A percentile compares a stretch with the other conserved stretches of the same genome.
Conservation (phyloP, 2,329 filamentous ascomycete species). For the Fusarium secorum region DNA sequence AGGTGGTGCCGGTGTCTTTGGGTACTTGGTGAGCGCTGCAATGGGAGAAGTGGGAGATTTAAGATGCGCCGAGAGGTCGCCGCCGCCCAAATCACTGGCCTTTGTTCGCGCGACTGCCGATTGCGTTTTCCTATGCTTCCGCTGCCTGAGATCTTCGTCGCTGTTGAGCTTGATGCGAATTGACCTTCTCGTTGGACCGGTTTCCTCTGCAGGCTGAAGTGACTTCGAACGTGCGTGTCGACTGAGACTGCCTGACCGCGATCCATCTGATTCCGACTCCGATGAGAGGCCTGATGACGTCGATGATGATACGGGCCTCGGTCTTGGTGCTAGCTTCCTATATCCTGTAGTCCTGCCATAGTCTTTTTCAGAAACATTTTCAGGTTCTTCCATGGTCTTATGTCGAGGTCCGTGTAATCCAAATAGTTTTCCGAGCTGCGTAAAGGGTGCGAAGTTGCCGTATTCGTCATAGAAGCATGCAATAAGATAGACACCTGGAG, state of each 20-base stretch:
- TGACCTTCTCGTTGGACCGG: slow-evolving; percentile 72
- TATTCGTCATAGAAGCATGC: slow-evolving; percentile 84
- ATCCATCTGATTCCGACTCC: slow-evolving; percentile 72
- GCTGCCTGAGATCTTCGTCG: slow-evolving; percentile 76
- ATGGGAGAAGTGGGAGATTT: slow-evolving; percentile 93
- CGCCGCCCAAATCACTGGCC: slow-evolving; percentile 48
- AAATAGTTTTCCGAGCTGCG: slow-evolving; percentile 73
- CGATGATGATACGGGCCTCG: slow-evolving; percentile 44
- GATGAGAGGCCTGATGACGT: slow-evolving; percentile 72
- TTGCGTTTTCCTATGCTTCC: slow-evolving; percentile 72
- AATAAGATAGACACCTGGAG: slow-evolving; percentile 82
- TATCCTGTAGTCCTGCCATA: slow-evolving; percentile 43
- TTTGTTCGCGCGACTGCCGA: slow-evolving; percentile 56
- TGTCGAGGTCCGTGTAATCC: slow-evolving; percentile 54
- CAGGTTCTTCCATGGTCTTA: slow-evolving; percentile 51
- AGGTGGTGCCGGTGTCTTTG: slow-evolving; percentile 86
- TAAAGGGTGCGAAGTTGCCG: slow-evolving; percentile 79
- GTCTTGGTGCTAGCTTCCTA: slow-evolving; percentile 40
- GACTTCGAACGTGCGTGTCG: slow-evolving; percentile 72
- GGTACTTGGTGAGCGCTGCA: slow-evolving; percentile 83
- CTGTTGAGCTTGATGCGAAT: slow-evolving; percentile 91
- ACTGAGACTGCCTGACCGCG: slow-evolving; percentile 41
- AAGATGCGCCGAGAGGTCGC: slow-evolving; percentile 76
- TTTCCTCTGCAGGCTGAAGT: slow-evolving; percentile 66
- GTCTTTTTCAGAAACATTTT: slow-evolving; percentile 40